Evolutionary conservation across 1,284 basidiomycete genomes (phyloP), one percentile per base, ranked within the genome.

Genomic region (Cryptococcus deneoformans): DNA sequence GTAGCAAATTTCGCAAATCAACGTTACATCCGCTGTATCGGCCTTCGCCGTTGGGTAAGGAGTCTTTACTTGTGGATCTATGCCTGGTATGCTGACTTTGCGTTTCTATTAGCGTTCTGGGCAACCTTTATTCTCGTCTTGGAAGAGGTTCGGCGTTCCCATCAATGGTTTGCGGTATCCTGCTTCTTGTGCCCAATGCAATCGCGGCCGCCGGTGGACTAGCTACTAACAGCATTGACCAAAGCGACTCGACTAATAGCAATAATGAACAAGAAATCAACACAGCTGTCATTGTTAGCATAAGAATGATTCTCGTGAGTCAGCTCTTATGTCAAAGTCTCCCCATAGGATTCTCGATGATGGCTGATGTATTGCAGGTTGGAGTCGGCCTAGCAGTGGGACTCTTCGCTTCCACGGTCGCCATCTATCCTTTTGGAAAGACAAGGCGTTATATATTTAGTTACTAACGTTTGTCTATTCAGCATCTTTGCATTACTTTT

Each of bases 401-500:
- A 2, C 53, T 70, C 34, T 70, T 67, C 44, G 68, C 66, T 1
- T 62, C 68, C 5, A 62, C 68, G 3, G 52, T 68, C 37, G 65
- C 66, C 1, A 58, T 68, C 9, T 70, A 70, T 53, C 68, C 68
- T 7, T 70, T 70, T 45, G 67, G 68, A 6, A 67, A 68, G 53
- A 62, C 58, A 39, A 46, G 63, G 45, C 56, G 66, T 14, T 70
- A 67, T 50, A 66, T 68, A 16, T 70, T 70, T 52, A 65, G 65
- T 42, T 70, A 67, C 49, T 68, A 63, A 29, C 14, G 6, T n/a
- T n/a, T n/a, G 11, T 35, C 0, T 29, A 7, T 9, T 50, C 45
- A 44, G 16, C 24, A 59, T 47, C 29, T 29, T 29, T 29, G 5
- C 29, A 29, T 29, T 4, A 29, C 5, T 29, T 29, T 29, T 29